Percentiles rank a stretch among this genome's conserved stretches.
Evolutionary conservation across 805 yeast species (phyloP).

Genomic region (Starmerella gropengiesseri): DNA sequence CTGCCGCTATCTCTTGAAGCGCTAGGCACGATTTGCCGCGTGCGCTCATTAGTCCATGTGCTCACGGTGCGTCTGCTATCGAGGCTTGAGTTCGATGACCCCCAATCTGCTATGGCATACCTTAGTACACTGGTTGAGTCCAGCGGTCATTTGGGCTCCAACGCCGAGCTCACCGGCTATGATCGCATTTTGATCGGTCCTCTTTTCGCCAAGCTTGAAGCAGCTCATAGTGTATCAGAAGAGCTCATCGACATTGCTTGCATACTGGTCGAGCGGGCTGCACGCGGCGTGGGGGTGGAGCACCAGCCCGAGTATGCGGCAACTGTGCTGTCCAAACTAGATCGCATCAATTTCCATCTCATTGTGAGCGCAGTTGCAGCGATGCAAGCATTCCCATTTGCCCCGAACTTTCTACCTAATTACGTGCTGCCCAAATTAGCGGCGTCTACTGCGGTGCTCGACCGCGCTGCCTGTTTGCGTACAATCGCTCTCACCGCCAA

Average conservation of each 20-base stretch:
- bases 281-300: conserved; percentile 19
- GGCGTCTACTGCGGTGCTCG: conserved; percentile 18
- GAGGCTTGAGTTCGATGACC: conserved; percentile 22
- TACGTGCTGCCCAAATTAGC: conserved; percentile 37
- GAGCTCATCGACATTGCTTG: conserved; percentile 19
- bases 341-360: conserved; percentile 10
- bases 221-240: background rate
- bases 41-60: conserved; percentile 31
- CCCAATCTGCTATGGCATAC: conserved; percentile 12
- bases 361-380: conserved; percentile 15
- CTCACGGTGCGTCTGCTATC: conserved; percentile 32
- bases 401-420: conserved; percentile 32
- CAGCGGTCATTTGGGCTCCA: conserved; percentile 11
- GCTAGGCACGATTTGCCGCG: conserved; percentile 29
- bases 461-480: conserved; percentile 48
- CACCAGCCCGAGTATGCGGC: conserved; percentile 16
- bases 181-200: conserved; percentile 5
- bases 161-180: conserved; percentile 21
- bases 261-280: conserved; percentile 22
- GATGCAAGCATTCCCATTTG: conserved; percentile 11
- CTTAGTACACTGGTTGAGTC: conserved; percentile 27
- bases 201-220: conserved; percentile 3
- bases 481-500: conserved; percentile 45
- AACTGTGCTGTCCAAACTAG: conserved; percentile 3
- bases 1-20: conserved; percentile 39